Conservation (phyloP, 768 basidiomycete genomes). For the Boletus rubroflammeus region DNA sequence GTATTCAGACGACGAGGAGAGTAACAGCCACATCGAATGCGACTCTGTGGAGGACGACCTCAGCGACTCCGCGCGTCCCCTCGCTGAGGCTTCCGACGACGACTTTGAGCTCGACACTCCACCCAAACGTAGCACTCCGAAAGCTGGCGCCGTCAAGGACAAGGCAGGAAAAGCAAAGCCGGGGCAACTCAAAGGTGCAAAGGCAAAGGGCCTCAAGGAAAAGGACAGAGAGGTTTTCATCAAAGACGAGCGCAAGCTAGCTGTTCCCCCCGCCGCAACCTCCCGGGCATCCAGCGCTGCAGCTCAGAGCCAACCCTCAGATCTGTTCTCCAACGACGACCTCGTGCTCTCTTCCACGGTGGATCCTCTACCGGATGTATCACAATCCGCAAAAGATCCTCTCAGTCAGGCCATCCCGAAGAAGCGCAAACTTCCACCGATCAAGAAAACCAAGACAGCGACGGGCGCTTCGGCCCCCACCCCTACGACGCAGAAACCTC, state of each 20-base stretch:
- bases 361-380: conserved; percentile 12
- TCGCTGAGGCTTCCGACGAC: conserved; percentile 26
- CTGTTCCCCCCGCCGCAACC: conserved; percentile 11
- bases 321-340: conserved; percentile 34
- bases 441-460: conserved; percentile 59
- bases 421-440: conserved; percentile 65
- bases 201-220: conserved; percentile 29
- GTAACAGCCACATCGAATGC: conserved; percentile 22
- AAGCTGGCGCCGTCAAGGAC: conserved; percentile 21
- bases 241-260: conserved; percentile 41
- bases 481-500: conserved; percentile 24
- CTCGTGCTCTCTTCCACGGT: neutral
- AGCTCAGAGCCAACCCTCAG: conserved; percentile 28
- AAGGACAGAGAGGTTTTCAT: conserved; percentile 35
- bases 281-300: conserved; percentile 32
- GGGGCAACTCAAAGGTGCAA: conserved; percentile 17
- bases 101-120: conserved; percentile 23
- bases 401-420: conserved; percentile 36
- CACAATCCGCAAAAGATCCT: conserved; percentile 29
- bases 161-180: conserved; percentile 24
- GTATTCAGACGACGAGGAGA: conserved; percentile 32
- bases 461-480: conserved; percentile 24
- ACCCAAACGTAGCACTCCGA: conserved; percentile 21
- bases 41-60: conserved; percentile 26
- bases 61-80: conserved; percentile 22